Base-by-base conservation (phyloP, 805 yeast genomes). In the Starmerella bombicola region DNA sequence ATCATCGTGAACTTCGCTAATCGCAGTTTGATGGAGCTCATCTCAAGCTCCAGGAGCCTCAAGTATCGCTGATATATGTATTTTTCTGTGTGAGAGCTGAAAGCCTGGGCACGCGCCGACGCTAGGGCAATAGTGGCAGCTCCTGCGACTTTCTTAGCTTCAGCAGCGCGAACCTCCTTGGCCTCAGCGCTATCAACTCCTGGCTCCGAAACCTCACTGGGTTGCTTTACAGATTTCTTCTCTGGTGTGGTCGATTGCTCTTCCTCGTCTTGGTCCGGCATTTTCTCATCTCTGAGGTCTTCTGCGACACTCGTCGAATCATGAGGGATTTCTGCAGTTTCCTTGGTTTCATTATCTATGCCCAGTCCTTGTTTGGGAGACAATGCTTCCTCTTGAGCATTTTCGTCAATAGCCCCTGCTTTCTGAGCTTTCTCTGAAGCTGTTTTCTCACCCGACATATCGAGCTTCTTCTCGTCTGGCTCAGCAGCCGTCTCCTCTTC, bases 71-170 rank as follows among this genome's bases (percentile, higher is more conserved):
- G 65, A 36, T 73, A 59, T 53, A 56, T 55, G 76, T 74, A 84
- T 45, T 46, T 48, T 30, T 53, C 57, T 7, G 55, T 49, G 40
- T 39, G 35, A 30, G 35, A 38, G 34, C 51, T 44, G 43, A 53
- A 53, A 28, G 50, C 52, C n/a, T 40, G 46, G 21, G 53, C 35
- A 18, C 57, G 48, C 13, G 49, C 51, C 4, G 54, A 48, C 1
- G 93, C 86, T 42, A 86, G 64, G 1, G 91, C 77, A n/a, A 76
- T 63, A 5, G 73, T 64, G 0, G 80, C 73, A 2, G 81, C 81
- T 41, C 74, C 55, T 30, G 56, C 47, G 18, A 28, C 28, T 17
- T 10, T 16, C 15, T 24, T 13, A 10, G 28, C 9, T 13, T 24
- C 28, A 9, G 9, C 12, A 24, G 28, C 13, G 28, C 13, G 9